These are phyloP conservation scores for Sphaerobolus stellatus DNA, from an alignment of 1,284 basidiomycete species.

Conservation along the genomic window DNA sequence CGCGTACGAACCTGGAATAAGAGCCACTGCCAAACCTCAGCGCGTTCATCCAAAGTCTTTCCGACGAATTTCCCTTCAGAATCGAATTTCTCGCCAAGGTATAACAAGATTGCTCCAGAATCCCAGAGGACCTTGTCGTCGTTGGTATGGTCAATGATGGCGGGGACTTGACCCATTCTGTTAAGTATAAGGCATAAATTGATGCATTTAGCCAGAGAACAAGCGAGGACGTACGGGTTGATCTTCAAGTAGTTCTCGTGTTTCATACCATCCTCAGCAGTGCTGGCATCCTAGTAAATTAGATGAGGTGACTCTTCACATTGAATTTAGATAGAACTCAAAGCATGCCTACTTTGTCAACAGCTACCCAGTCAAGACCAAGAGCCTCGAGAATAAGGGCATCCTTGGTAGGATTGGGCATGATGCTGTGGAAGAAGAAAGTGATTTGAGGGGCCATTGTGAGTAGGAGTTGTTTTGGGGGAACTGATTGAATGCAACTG, in stretches of 20 bases:
- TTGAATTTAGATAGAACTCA: too few relatives aligned
- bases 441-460: too few relatives aligned
- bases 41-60: slow-evolving; percentile 15
- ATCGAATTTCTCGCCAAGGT: slow-evolving; percentile 26
- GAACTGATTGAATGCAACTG: too few relatives aligned
- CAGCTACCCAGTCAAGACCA: too few relatives aligned
- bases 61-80: slow-evolving; percentile 20
- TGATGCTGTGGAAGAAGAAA: too few relatives aligned
- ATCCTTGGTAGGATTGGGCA: too few relatives aligned
- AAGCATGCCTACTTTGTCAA: too few relatives aligned
- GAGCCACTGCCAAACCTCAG: slow-evolving; percentile 13
- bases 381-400: too few relatives aligned
- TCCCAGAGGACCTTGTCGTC: slow-evolving; percentile 26
- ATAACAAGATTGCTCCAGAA: slow-evolving; percentile 24
- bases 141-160: slow-evolving; percentile 28
- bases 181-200: too few relatives aligned
- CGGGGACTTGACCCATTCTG: slow-evolving; percentile 18
- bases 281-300: not conserved
- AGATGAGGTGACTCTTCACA: too few relatives aligned
- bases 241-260: not conserved
- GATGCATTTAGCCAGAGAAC: not conserved
- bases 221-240: not conserved
- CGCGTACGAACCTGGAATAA: slow-evolving; percentile 13
- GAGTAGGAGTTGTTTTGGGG: too few relatives aligned
- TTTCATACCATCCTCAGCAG: not conserved